These are phyloP conservation scores for Hypholoma sublateritium DNA, from an alignment of 768 basidiomycete genomes.

Conservation along the genomic window DNA sequence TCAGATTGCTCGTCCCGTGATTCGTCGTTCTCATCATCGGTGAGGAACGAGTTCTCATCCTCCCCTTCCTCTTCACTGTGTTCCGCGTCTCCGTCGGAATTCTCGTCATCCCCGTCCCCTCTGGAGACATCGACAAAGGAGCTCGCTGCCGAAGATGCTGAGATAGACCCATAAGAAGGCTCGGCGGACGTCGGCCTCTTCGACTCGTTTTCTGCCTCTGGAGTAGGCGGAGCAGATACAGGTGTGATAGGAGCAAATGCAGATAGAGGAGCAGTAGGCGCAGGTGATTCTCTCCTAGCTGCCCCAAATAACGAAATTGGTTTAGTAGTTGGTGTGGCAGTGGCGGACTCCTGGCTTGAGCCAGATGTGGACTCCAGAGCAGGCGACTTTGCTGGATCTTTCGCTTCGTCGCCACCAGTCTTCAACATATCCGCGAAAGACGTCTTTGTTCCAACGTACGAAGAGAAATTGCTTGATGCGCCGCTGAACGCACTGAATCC, in stretches of 20 bases:
- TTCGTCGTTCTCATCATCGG: conserved; percentile 26
- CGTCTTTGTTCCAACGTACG: conserved; percentile 40
- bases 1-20: conserved; percentile 32
- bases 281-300: neutral
- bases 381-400: conserved; percentile 11
- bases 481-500: conserved; percentile 57
- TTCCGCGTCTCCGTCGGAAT: conserved; percentile 10
- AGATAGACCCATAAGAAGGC: conserved; percentile 12
- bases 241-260: conserved; percentile 4
- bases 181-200: conserved; percentile 1
- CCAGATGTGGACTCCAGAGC: neutral
- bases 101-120: conserved; percentile 1
- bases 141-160: conserved; percentile 21
- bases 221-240: neutral
- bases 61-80: conserved; percentile 3
- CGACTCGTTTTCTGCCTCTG: conserved; percentile 2
- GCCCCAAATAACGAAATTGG: too few species aligned
- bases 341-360: too few species aligned
- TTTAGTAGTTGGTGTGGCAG: too few species aligned
- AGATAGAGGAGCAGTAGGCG: neutral
- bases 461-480: conserved; percentile 38
- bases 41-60: conserved; percentile 28
- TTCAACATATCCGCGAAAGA: conserved; percentile 63
- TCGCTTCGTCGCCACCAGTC: conserved; percentile 21
- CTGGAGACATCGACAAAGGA: conserved; percentile 24